A percentile compares a stretch with the other conserved stretches of the same genome.
Conservation (phyloP, 495 filamentous ascomycete genomes). For the Neurospora africana region DNA sequence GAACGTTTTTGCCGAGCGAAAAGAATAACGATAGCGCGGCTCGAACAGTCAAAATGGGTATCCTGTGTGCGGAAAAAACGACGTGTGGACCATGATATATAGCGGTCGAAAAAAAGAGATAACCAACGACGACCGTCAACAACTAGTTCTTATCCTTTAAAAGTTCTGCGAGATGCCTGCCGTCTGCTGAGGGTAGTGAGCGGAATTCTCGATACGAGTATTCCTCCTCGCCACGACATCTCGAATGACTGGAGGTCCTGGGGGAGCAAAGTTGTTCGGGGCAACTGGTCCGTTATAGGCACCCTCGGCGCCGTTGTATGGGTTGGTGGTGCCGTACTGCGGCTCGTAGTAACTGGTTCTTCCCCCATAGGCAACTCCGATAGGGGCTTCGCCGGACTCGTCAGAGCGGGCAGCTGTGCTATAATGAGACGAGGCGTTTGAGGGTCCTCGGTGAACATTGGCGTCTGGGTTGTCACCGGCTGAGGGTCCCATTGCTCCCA, state of each 20-base stretch:
- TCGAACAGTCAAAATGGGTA: neutral
- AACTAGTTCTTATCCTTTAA: slow-evolving; percentile 27
- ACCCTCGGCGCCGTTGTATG: slow-evolving; percentile 27
- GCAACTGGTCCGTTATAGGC: slow-evolving; percentile 18
- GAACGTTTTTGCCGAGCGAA: neutral
- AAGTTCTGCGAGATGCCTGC: slow-evolving; percentile 99
- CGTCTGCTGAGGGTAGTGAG: slow-evolving; percentile 79
- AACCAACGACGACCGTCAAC: neutral
- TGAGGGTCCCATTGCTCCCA: slow-evolving; percentile 61
- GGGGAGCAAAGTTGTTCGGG: slow-evolving; percentile 13
- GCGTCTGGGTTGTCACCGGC: slow-evolving; percentile 50
- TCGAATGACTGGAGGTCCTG: slow-evolving; percentile 71
- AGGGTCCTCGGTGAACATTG: slow-evolving; percentile 79
- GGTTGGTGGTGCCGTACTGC: slow-evolving; percentile 41
- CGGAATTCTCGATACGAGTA: slow-evolving; percentile 84
- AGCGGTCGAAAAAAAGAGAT: neutral
- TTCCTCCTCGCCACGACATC: slow-evolving; percentile 86
- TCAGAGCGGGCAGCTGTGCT: slow-evolving; percentile 76
- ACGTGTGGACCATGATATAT: neutral
- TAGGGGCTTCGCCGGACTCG: slow-evolving; percentile 61
- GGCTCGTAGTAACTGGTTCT: slow-evolving; percentile 37
- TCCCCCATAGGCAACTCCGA: slow-evolving; percentile 35
- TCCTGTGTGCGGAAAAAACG: neutral
- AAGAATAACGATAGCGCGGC: neutral
- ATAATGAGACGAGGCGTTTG: slow-evolving; percentile 94